A percentile compares a stretch with the other conserved stretches of the same genome.
phyloP scores from a whole-genome alignment of 2,329 filamentous ascomycete species.

The Fusarium coicis region DNA sequence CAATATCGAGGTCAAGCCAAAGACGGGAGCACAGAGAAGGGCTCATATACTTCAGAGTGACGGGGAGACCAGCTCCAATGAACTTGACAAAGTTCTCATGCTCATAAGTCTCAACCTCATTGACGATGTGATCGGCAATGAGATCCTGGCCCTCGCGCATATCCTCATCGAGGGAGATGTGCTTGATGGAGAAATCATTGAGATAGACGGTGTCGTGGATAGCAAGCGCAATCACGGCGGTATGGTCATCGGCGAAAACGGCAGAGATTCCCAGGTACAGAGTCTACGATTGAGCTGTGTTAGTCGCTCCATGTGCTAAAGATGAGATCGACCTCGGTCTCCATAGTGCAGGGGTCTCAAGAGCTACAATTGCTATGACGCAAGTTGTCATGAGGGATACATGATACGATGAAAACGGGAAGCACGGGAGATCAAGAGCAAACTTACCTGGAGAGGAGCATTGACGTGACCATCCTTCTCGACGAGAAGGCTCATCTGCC shows the following conservation, averaged over 20 bases:
- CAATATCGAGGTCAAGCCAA: constrained; percentile 81
- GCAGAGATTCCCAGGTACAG: constrained; percentile 73
- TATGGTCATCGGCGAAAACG: constrained; percentile 60
- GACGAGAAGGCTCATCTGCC: constrained; percentile 58
- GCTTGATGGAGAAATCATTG: constrained; percentile 75
- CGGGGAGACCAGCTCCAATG: constrained; percentile 76
- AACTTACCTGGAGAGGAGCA: constrained; percentile 58
- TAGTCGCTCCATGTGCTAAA: constrained; percentile 7
- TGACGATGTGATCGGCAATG: constrained; percentile 70
- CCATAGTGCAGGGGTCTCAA: background rate
- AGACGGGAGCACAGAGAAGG: constrained; percentile 75
- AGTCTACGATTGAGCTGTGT: constrained; percentile 53
- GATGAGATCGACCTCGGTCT: background rate
- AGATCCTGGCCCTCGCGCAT: constrained; percentile 55
- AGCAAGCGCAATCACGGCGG: constrained; percentile 71
- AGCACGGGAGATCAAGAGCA: background rate
- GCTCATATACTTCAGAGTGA: constrained; percentile 67
- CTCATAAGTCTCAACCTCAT: constrained; percentile 68
- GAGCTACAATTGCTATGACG: constrained; percentile 5
- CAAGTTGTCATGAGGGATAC: constrained; percentile 36
- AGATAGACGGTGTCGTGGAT: constrained; percentile 81
- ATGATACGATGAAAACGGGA: background rate
- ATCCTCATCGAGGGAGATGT: constrained; percentile 59
- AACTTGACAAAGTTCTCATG: constrained; percentile 77
- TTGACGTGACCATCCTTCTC: constrained; percentile 57